Evolutionary conservation across 169 alveolate species (phyloP), one percentile per base, ranked within the genome.

Genomic region (Cryptosporidium felis): DNA sequence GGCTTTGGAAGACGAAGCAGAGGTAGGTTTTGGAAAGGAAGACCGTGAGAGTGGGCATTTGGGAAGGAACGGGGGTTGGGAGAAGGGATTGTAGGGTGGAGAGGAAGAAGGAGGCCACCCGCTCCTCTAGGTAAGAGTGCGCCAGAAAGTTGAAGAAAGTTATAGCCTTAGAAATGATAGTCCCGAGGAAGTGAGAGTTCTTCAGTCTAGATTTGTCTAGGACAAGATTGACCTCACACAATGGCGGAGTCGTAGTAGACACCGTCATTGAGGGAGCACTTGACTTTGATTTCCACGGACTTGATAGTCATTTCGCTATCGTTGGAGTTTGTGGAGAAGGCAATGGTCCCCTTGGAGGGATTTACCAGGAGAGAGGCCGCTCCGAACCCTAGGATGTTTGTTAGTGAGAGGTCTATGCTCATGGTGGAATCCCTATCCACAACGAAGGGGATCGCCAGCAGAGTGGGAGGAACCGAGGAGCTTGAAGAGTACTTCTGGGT

Each of bases 171-270:
- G n/a, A n/a, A n/a, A n/a, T n/a, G n/a, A n/a, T n/a, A n/a, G n/a
- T n/a, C n/a, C n/a, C n/a, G n/a, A n/a, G n/a, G n/a, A n/a, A n/a
- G n/a, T n/a, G n/a, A n/a, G n/a, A n/a, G n/a, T n/a, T n/a, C n/a
- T n/a, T n/a, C n/a, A n/a, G n/a, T n/a, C n/a, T n/a, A n/a, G n/a
- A n/a, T n/a, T n/a, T n/a, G n/a, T n/a, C n/a, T n/a, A n/a, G n/a
- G n/a, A n/a, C n/a, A n/a, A n/a, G n/a, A n/a, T n/a, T n/a, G n/a
- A n/a, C n/a, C 40, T 53, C 67, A 74, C 36, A 74, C 58, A 18
- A 74, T 53, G 59, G 74, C 67, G 58, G 67, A 53, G 56, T 74
- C 38, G 42, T 49, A 51, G 58, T 74, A 74, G 26, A 74, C 82
- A n/a, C 82, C 82, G 0, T 74, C 82, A 53, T 51, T 74, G 10